phyloP scores from a whole-genome alignment of 2,329 filamentous ascomycete species.

The Curvularia spicifera region DNA sequence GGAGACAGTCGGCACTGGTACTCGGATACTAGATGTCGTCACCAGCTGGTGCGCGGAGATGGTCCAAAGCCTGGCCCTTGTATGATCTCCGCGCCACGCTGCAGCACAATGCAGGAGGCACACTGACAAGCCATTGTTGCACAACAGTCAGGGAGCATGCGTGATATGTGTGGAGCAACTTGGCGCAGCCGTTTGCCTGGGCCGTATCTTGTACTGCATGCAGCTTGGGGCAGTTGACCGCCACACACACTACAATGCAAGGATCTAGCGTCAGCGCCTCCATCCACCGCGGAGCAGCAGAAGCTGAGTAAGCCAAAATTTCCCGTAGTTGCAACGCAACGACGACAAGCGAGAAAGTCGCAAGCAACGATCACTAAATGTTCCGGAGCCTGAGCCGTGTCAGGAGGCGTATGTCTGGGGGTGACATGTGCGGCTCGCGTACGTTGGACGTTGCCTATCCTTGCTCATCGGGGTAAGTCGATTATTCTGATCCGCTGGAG shows the following conservation, averaged over 20 bases:
- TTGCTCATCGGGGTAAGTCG: not conserved
- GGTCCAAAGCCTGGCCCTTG: not conserved
- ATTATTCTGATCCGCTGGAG: not conserved
- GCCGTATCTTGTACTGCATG: not conserved
- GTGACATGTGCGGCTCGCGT: not conserved
- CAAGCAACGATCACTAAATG: not conserved
- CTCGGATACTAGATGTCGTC: not conserved
- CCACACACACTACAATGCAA: not conserved
- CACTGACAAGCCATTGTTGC: not conserved
- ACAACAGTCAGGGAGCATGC: not conserved
- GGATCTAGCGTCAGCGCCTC: not conserved
- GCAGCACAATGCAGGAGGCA: not conserved
- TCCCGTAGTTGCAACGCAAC: not conserved
- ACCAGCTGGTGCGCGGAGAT: not conserved
- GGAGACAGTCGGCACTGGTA: not conserved
- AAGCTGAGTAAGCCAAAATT: not conserved
- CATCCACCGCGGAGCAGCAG: too few species aligned
- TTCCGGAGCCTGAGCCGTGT: not conserved
- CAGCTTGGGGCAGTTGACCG: not conserved
- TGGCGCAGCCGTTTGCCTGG: not conserved
- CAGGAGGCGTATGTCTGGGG: not conserved
- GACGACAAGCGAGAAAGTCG: not conserved
- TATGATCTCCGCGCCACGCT: not conserved
- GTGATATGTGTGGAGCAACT: not conserved
- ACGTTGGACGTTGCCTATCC: not conserved